Conservation (phyloP, 768 basidiomycete species). For the Ramaria sp. region DNA sequence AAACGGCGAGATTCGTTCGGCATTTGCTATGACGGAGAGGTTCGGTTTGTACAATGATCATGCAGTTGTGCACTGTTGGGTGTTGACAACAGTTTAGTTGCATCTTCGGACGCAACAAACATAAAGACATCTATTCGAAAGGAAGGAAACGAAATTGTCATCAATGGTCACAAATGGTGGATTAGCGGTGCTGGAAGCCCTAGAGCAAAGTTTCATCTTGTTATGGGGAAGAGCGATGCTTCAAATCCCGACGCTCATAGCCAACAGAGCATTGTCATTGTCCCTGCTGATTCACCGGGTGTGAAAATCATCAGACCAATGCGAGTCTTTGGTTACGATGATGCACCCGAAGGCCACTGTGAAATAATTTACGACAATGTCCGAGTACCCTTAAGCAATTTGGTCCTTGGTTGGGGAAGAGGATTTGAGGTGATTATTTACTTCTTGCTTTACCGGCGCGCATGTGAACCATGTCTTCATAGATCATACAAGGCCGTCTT, state of each 20-base stretch:
- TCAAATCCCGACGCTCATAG: conserved; percentile 61
- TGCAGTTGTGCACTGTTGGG: neutral
- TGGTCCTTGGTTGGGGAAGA: conserved; percentile 86
- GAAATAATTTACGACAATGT: conserved; percentile 95
- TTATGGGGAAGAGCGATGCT: conserved; percentile 92
- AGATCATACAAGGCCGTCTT: conserved; percentile 92
- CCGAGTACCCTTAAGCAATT: conserved; percentile 69
- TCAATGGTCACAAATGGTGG: conserved; percentile 99
- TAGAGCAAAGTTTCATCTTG: conserved; percentile 77
- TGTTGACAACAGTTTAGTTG: conserved; percentile 35
- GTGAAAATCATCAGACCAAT: conserved; percentile 88
- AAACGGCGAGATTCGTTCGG: conserved; percentile 86
- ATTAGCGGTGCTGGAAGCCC: conserved; percentile 97
- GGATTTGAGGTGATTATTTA: conserved; percentile 69
- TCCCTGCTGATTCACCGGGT: conserved; percentile 80
- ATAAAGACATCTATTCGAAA: conserved; percentile 77
- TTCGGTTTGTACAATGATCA: conserved; percentile 40
- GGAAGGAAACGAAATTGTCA: conserved; percentile 80
- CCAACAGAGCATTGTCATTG: conserved; percentile 91
- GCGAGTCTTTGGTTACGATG: conserved; percentile 89
- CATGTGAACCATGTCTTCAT: neutral
- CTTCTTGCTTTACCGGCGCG: neutral
- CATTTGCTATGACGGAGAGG: conserved; percentile 96
- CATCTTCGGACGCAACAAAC: conserved; percentile 95
- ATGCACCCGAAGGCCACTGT: conserved; percentile 94